These are phyloP conservation scores for Pharus latifolius DNA, from an alignment of 176 grass and related monocot species.

Conservation along the genomic window DNA sequence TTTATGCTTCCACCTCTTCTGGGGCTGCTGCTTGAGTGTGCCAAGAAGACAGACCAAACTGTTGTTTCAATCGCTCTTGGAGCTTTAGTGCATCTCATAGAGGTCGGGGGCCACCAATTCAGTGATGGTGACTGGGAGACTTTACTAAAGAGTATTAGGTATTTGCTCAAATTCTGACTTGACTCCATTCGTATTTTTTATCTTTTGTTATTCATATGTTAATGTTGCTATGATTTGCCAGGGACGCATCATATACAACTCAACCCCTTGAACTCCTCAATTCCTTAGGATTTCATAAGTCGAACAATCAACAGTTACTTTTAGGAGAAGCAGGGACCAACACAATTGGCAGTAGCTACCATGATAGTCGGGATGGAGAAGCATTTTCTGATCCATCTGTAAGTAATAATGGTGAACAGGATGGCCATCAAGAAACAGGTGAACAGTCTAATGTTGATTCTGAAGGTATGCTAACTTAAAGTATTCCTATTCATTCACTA, in stretches of 20 bases:
- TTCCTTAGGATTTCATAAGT: constrained; percentile 85
- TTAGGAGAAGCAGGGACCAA: constrained; percentile 40
- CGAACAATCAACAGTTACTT: constrained; percentile 43
- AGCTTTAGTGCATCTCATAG: constrained; percentile 93
- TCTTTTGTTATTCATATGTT: constrained; percentile 3
- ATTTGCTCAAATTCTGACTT: constrained; percentile 17
- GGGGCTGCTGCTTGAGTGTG: constrained; percentile 93
- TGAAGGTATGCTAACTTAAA: constrained; percentile 49
- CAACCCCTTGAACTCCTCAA: constrained; percentile 96
- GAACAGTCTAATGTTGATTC: constrained; percentile 48
- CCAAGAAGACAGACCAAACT: constrained; percentile 98
- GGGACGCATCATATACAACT: constrained; percentile 95
- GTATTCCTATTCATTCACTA: background rate
- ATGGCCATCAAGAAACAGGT: constrained; percentile 45
- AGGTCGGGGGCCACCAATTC: constrained; percentile 94
- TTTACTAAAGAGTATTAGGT: constrained; percentile 96
- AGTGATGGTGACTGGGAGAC: constrained; percentile 94
- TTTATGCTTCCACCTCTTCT: constrained; percentile 99
- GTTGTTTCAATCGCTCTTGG: constrained; percentile 95
- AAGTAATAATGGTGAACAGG: constrained; percentile 37
- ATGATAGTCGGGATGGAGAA: constrained; percentile 32
- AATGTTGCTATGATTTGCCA: constrained; percentile 38
- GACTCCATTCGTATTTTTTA: background rate
- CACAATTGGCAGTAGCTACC: constrained; percentile 20
- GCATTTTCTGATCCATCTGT: background rate